Conservation (phyloP, 176 grass and related monocot species). For the Carex cristatella region DNA sequence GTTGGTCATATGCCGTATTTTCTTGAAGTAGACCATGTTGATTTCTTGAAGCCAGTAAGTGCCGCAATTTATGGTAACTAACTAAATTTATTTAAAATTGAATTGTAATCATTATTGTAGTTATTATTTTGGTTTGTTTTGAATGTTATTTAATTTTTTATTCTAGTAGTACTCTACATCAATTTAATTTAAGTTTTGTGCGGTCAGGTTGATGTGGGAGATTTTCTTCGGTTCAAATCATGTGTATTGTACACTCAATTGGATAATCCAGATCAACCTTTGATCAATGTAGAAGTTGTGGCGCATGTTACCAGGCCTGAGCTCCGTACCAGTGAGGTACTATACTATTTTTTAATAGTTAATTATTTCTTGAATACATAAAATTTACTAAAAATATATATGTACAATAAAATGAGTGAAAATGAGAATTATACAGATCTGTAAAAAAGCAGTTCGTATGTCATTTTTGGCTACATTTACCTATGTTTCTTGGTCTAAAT, state of each 20-base stretch:
- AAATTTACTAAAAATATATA: background rate
- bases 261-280: constrained; percentile 65
- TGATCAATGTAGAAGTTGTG: constrained; percentile 86
- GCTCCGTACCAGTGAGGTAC: constrained; percentile 80
- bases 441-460: background rate
- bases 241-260: constrained; percentile 87
- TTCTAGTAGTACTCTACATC: background rate
- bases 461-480: background rate
- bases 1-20: constrained; percentile 75
- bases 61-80: background rate
- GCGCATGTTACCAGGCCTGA: constrained; percentile 97
- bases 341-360: background rate
- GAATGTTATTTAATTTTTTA: background rate
- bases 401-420: background rate
- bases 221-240: constrained; percentile 94
- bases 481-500: background rate
- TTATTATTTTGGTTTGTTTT: background rate
- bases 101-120: background rate
- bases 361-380: background rate
- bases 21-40: constrained; percentile 96
- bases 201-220: constrained; percentile 83
- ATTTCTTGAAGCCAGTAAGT: constrained; percentile 95
- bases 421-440: background rate
- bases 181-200: background rate
- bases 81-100: too few relatives aligned